Evolutionary conservation across 2,329 filamentous ascomycete species (phyloP), one percentile per base, ranked within the genome.

Genomic region (Penicillium crustosum): DNA sequence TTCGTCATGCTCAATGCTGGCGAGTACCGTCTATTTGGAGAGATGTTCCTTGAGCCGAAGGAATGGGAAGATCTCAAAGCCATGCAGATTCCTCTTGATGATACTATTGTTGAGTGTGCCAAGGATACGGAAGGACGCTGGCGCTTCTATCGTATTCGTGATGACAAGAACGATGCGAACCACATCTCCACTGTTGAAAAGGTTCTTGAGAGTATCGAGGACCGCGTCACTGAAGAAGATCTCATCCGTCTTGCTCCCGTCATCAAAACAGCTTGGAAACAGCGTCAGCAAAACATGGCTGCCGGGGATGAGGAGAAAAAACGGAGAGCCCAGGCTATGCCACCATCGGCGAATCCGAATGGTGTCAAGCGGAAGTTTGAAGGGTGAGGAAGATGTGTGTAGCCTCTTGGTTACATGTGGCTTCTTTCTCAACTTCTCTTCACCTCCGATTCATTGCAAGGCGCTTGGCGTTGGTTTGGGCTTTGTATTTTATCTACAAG

Each of bases 141-240:
- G 94, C 86, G 92, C 57, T 90, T 91, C 73, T 88, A 94, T 66
- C 87, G 93, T 31, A 93, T 97, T 75, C 84, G 94, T 52, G 93
- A 97, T 69, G 94, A 99, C 75, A 99, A 99, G 78, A 80, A 82
- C 29, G 89, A 96, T 65, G 92, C 90, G 0, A 99, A 99, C 69
- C 93, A 97, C 75, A 88, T 90, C 59, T 87, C 81, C 19, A 93
- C 90, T 0, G 91, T 97, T 1, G 81, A 87, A 27, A 95, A 89
- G 71, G 94, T 99, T 4, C 82, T 97, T 58, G 88, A 93, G 63
- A 96, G 91, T 74, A 97, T 99, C 66, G 83, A 86, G 60, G 91
- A 97, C 68, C 87, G 86, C 1, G 91, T 99, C 12, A 89, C 86
- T 0, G 86, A 96, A 75, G 82, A 90, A 57, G 92, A 99, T 70